Evolutionary conservation across 2,329 filamentous ascomycete species (phyloP), one percentile per base, ranked within the genome.

Genomic region (Aureobasidium mangrovei): DNA sequence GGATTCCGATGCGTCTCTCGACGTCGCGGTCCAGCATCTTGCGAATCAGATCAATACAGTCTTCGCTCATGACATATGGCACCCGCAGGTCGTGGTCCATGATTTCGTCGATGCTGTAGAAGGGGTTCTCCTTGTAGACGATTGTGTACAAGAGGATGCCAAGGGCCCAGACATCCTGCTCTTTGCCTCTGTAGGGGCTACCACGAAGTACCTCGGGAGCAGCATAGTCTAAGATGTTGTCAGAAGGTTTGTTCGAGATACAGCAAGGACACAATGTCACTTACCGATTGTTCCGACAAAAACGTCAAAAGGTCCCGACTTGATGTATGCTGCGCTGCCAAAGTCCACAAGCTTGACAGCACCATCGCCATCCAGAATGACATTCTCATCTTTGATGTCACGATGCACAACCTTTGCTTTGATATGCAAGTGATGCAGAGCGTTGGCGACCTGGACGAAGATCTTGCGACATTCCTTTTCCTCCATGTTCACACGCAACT

Each of bases 361-460:
- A 28, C 91, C 91, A 67, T 97, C 91, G 35, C 93, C 91, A 65
- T 98, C 93, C 12, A 98, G 76, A 54, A 98, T 87, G 31, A 98
- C 88, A 63, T 98, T 98, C 72, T 98, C 93, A 64, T 98, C 93
- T 69, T 98, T 98, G 78, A 98, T 97, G 65, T 98, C 93, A 35
- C 93, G 85, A 70, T 98, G 93, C 8, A 98, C 93, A 7, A 98
- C 91, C 48, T 86, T 77, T 1, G 91, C 91, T 67, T 87, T 91
- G 53, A 82, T 90, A 66, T 98, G 93, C 40, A 98, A 74, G 72
- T 97, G 93, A 61, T 94, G 85, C 44, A 98, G 79, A 5, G 93
- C 93, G 64, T 84, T 81, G 7, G 88, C 90, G 8, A 97, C 91
- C 70, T 98, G 93, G 28, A 87, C 81, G 69, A 98, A 98, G 58